Evolutionary conservation across 2,329 filamentous ascomycete genomes (phyloP), one percentile per base, ranked within the genome.

Genomic region (Colletotrichum spaethianum): DNA sequence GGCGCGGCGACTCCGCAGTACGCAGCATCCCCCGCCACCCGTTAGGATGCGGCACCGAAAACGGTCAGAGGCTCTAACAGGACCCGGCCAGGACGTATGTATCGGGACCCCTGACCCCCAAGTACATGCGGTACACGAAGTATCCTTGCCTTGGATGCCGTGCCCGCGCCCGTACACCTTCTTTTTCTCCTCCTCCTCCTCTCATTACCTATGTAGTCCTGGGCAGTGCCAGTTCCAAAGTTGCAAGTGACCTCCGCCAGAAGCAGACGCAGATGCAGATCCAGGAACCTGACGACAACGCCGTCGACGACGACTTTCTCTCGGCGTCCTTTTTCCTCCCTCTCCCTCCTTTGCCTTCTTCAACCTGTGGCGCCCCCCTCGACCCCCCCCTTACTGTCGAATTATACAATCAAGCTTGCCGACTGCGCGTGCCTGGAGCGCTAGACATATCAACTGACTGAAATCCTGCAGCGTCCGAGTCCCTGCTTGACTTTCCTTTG

Each of bases 1-100:
- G 28, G 46, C 28, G 46, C 64, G 36, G 65, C 59, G 65, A 63
- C 69, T 72, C 69, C 65, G 70, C 70, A 65, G 66, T 72, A 70
- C 70, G 33, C 38, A 38, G 26, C 7, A 20, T 16, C 2, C 14
- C 55, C 67, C 67, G 66, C 67, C 70, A 70, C 70, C 33, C 61
- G 70, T 70, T 73, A 73, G 60, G 31, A 44, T 33, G 44, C 14
- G 12, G 12, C n/a, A 31, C 20, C 4, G 28, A 38, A 48, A 46
- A 60, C 20, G 16, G 28, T 9, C 1, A 1, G 3, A 2, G 4
- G 4, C 26, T 23, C 69, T 69, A 72, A 59, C 69, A 63, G 2
- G 4, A 2, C 7, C 6, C 12, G 2, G 36, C 14, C 52, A 16
- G 16, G 23, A 2, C 23, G 4, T 12, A 18, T 38, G 69, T 72